Base-by-base conservation (phyloP, 495 filamentous ascomycete species). In the Neurospora cerealis region DNA sequence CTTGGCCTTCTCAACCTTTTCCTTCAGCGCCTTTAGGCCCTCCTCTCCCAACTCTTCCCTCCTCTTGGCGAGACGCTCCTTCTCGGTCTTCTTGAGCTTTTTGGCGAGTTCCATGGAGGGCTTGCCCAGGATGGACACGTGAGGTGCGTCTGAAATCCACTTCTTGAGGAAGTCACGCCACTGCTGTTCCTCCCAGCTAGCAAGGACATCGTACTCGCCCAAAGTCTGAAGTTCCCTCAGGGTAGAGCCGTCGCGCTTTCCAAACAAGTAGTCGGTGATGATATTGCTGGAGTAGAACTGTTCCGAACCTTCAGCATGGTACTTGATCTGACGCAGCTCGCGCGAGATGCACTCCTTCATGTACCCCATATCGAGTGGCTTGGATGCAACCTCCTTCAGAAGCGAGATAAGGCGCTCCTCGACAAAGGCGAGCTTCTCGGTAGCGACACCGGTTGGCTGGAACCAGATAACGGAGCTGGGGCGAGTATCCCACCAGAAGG, bases 231-330 rank as follows among this genome's bases (percentile, higher is more conserved):
- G 81, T 62, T 92, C 87, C 60, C 87, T 85, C 77, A 98, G 83
- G 28, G 92, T 94, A 9, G 91, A 91, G 1, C 96, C 96, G 78
- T 96, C 92, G 60, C 93, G 87, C 72, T 90, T 90, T 39, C 95
- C 96, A 75, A 94, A 99, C 37, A 98, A 85, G 81, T 96, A 96
- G 77, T 98, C 95, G 17, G 89, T 91, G 76, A 98, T 96, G 54
- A 97, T 89, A 46, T 91, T 90, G 72, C 87, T 91, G 2, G 93
- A 89, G 79, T 93, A 96, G 40, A 91, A 92, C 15, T 89, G 85
- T 41, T 90, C 90, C 19, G 90, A 91, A 54, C 85, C 88, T 80
- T 99, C 96, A 6, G 91, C 90, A 5, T 91, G 87, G 73, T 92
- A 93, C 78, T 93, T 95, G 78, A 92, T 86, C 75, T 93, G 91